A percentile compares a stretch with the other conserved stretches of the same genome.
Conservation (phyloP, 164 flowering plant genomes). For the Stephania yunnanensis region DNA sequence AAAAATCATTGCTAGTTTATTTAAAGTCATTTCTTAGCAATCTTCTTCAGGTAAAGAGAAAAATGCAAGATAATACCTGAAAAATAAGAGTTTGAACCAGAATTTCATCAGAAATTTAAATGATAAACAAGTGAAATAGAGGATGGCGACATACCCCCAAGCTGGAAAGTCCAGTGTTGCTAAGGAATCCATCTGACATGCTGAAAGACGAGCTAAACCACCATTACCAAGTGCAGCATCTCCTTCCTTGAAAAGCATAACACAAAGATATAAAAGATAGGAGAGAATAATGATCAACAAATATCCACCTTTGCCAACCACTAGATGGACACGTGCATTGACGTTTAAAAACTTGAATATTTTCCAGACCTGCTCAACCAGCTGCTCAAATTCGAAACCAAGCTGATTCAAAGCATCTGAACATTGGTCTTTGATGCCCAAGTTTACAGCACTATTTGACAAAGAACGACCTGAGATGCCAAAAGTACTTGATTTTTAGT, state of each 20-base stretch:
- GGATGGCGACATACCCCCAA: slow-evolving; percentile 32
- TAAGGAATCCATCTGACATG: slow-evolving; percentile 54
- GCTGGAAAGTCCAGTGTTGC: slow-evolving; percentile 59
- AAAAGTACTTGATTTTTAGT: not conserved
- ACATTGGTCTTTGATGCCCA: slow-evolving; percentile 45
- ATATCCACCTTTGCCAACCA: not conserved
- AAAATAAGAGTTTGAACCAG: not conserved
- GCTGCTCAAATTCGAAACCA: slow-evolving; percentile 47
- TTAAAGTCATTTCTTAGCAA: too few species aligned
- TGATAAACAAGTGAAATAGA: not conserved
- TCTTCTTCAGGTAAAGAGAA: too few species aligned
- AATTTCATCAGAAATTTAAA: not conserved
- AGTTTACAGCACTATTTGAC: slow-evolving; percentile 46
- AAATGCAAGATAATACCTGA: too few species aligned
- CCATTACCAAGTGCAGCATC: slow-evolving; percentile 69
- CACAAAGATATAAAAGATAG: slow-evolving; percentile 5
- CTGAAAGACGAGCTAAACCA: slow-evolving; percentile 56
- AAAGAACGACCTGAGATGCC: slow-evolving; percentile 44
- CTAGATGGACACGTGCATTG: not conserved
- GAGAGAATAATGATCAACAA: not conserved
- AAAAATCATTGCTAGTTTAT: too few species aligned
- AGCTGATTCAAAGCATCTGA: slow-evolving; percentile 49
- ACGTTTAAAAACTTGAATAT: not conserved
- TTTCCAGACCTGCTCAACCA: slow-evolving; percentile 47
- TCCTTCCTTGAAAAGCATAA: slow-evolving; percentile 37